Conservation (phyloP, 2,329 filamentous ascomycete species). For the Trichophyton mentagrophytes region DNA sequence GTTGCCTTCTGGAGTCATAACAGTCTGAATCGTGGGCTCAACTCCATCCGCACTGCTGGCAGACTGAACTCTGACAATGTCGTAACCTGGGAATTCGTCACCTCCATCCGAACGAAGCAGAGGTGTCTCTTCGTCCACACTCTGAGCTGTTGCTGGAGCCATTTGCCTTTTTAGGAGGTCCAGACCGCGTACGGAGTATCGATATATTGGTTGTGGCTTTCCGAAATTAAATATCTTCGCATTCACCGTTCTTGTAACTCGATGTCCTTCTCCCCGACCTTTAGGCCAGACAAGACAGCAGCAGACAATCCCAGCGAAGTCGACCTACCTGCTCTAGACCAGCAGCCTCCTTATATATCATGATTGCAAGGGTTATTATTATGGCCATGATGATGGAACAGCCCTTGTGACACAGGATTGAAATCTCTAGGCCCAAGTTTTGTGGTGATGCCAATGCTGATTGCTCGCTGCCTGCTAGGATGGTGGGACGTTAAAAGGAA, state of each 20-base stretch:
- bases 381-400: not conserved
- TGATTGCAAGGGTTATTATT: not conserved
- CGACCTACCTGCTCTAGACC: not conserved
- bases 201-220: too few species aligned
- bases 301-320: not conserved
- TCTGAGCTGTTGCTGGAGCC: not conserved
- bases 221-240: too few species aligned
- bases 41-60: constrained; percentile 9
- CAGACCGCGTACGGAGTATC: too few species aligned
- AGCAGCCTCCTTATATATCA: not conserved
- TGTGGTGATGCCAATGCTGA: not conserved
- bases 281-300: not conserved
- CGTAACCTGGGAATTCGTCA: constrained; percentile 8
- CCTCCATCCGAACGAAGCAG: not conserved
- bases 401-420: not conserved
- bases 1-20: not conserved
- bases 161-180: too few species aligned
- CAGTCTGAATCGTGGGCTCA: constrained; percentile 6
- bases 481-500: not conserved
- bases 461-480: not conserved
- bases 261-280: not conserved
- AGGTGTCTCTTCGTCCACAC: not conserved
- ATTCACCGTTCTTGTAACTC: too few species aligned
- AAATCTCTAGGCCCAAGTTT: not conserved
- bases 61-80: constrained; percentile 9